phyloP scores from a whole-genome alignment of 768 basidiomycete species.

The Amanita subjunquillea region DNA sequence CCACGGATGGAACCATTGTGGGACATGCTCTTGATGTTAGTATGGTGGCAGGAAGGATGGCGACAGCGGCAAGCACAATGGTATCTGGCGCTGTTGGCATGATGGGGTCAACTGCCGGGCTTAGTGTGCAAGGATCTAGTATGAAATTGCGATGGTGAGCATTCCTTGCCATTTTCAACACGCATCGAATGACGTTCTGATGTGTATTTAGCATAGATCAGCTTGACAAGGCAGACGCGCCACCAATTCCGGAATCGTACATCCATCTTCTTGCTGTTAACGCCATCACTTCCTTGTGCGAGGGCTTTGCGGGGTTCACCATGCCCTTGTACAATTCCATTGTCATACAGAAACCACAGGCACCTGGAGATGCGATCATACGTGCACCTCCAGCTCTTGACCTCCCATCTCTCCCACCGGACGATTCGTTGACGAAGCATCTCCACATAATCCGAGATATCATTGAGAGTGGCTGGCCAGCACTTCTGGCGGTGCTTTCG shows the following conservation, averaged over 20 bases:
- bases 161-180: neutral
- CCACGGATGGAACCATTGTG: conserved; percentile 23
- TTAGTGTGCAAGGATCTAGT: conserved; percentile 62
- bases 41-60: conserved; percentile 74
- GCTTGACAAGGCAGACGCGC: conserved; percentile 90
- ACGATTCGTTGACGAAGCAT: conserved; percentile 43
- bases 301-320: conserved; percentile 70
- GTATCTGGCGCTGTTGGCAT: conserved; percentile 81
- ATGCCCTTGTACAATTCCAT: conserved; percentile 68
- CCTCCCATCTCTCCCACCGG: conserved; percentile 36
- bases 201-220: conserved; percentile 73
- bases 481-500: conserved; percentile 80
- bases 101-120: conserved; percentile 59
- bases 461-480: conserved; percentile 86
- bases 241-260: conserved; percentile 83
- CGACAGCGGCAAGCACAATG: conserved; percentile 72
- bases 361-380: conserved; percentile 52
- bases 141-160: conserved; percentile 90
- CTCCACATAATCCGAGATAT: conserved; percentile 62
- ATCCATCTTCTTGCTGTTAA: conserved; percentile 88
- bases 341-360: conserved; percentile 53
- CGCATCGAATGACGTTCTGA: conserved; percentile 2
- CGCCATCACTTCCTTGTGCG: conserved; percentile 76
- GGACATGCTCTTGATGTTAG: conserved; percentile 54
- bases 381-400: conserved; percentile 71